Conservation (phyloP, 2,329 filamentous ascomycete species). For the Fusarium compactum region DNA sequence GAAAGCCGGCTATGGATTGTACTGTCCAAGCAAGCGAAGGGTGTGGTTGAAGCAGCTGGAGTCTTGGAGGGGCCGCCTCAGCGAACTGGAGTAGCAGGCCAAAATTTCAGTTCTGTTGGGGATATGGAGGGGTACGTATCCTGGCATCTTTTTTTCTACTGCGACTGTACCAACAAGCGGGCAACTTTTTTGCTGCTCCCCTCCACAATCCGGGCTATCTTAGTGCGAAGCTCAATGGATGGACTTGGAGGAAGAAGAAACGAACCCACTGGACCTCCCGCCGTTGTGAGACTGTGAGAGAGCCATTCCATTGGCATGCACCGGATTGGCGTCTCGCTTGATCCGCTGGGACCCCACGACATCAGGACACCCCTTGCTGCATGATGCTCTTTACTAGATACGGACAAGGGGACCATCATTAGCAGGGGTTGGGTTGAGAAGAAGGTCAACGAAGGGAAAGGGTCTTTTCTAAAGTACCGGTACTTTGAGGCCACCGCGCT, state of each 20-base stretch:
- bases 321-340: conserved; percentile 47
- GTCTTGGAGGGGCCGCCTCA: conserved; percentile 46
- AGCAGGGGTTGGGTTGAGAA: conserved; percentile 39
- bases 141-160: conserved; percentile 35
- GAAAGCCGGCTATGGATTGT: conserved; percentile 34
- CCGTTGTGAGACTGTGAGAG: conserved; percentile 42
- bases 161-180: conserved; percentile 29
- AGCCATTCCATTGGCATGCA: conserved; percentile 44
- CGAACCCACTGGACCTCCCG: conserved; percentile 31
- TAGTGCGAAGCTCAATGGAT: conserved; percentile 39
- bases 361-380: conserved; percentile 41
- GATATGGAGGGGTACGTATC: conserved; percentile 52
- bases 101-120: conserved; percentile 59
- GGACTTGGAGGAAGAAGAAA: conserved; percentile 29
- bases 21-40: conserved; percentile 34
- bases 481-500: conserved; percentile 29
- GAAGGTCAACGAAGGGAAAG: conserved; percentile 39
- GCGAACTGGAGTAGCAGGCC: conserved; percentile 46
- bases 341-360: conserved; percentile 47
- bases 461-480: conserved; percentile 41
- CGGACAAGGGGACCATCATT: conserved; percentile 36
- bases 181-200: conserved; percentile 31
- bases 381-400: conserved; percentile 36
- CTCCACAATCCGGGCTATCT: conserved; percentile 44
- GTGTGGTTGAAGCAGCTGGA: conserved; percentile 43